Conservation (phyloP, 2,329 filamentous ascomycete species). For the Bipolaris gigantea region DNA sequence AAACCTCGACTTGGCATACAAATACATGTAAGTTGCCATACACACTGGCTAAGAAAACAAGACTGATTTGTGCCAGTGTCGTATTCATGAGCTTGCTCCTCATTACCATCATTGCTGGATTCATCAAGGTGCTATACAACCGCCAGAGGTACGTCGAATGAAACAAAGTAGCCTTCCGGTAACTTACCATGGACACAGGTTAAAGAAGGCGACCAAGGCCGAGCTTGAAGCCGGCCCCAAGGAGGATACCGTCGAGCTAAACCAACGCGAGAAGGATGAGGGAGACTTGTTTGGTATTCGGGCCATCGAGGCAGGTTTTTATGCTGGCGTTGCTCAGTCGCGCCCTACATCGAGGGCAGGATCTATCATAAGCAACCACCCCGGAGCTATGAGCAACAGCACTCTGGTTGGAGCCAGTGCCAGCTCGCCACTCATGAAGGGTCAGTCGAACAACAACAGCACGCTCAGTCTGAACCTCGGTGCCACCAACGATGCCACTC, state of each 20-base stretch:
- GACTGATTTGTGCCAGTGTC: slow-evolving; percentile 31
- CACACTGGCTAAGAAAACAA: background rate
- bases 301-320: slow-evolving; percentile 49
- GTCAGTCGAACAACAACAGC: slow-evolving; percentile 38
- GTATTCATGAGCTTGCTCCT: slow-evolving; percentile 39
- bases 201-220: slow-evolving; percentile 35
- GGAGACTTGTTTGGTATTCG: slow-evolving; percentile 46
- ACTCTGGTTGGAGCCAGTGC: slow-evolving; percentile 40
- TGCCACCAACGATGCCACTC: slow-evolving; percentile 25
- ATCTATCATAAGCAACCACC: slow-evolving; percentile 29
- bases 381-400: slow-evolving; percentile 36
- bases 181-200: slow-evolving; percentile 24
- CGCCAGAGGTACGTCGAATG: slow-evolving; percentile 38
- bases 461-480: slow-evolving; percentile 37
- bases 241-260: slow-evolving; percentile 42
- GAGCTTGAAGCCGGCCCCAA: slow-evolving; percentile 32
- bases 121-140: slow-evolving; percentile 41
- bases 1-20: slow-evolving; percentile 41
- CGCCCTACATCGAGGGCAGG: slow-evolving; percentile 43
- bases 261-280: slow-evolving; percentile 43
- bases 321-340: slow-evolving; percentile 45
- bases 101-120: slow-evolving; percentile 37
- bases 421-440: slow-evolving; percentile 37
- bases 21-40: slow-evolving; percentile 36
- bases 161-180: background rate